Conservation (phyloP, 306 rosid species). For the Hylodesmum podocarpum region DNA sequence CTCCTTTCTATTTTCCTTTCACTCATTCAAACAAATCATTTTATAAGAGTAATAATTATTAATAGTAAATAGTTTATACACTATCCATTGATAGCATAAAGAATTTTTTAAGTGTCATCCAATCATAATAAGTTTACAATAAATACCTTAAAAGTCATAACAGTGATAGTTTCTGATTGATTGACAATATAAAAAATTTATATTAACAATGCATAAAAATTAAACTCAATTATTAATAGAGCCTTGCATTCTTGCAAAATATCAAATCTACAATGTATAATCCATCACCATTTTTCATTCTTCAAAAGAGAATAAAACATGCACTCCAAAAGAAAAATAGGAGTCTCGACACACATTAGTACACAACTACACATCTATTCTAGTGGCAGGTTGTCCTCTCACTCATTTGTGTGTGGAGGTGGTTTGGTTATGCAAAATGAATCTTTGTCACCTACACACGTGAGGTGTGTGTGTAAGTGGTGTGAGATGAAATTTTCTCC, state of each 20-base stretch:
- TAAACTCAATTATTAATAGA: not conserved
- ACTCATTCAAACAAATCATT: not conserved
- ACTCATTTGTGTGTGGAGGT: not conserved
- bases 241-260: not conserved
- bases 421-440: not conserved
- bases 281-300: not conserved
- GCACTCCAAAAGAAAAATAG: not conserved
- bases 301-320: not conserved
- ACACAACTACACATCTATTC: not conserved
- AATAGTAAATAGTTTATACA: too few species aligned
- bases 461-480: constrained; percentile 19
- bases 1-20: not conserved
- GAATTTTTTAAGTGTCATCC: too few species aligned
- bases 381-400: constrained; percentile 4
- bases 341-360: not conserved
- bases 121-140: too few species aligned
- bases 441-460: not conserved
- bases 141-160: too few species aligned
- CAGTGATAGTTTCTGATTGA: too few species aligned
- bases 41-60: not conserved
- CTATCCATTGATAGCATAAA: too few species aligned
- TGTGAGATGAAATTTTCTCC: not conserved
- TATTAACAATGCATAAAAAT: not conserved
- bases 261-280: not conserved
- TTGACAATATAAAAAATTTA: too few species aligned